These are phyloP conservation scores for Candolleomyces eurysporus DNA, from an alignment of 768 basidiomycete species.

Conservation along the genomic window DNA sequence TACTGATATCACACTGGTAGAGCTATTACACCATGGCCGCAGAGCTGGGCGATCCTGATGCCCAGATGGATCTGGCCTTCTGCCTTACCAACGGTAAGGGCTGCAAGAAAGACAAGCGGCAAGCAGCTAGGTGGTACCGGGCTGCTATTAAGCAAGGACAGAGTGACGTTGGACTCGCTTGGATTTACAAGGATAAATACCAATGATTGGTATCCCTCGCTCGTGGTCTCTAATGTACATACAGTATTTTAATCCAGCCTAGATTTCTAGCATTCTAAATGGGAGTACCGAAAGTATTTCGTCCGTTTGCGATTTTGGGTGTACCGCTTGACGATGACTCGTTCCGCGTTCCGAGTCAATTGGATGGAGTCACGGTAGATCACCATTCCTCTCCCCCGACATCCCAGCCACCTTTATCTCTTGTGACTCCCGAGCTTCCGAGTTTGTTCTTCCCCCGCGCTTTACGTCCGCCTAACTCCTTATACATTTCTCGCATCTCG, in stretches of 20 bases:
- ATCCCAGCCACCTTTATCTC: constrained; percentile 81
- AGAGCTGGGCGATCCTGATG: constrained; percentile 80
- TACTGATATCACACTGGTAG: constrained; percentile 29
- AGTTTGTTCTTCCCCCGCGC: constrained; percentile 71
- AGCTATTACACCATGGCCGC: constrained; percentile 86
- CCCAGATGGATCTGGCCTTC: constrained; percentile 83
- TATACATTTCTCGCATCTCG: constrained; percentile 91
- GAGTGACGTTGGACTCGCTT: constrained; percentile 82
- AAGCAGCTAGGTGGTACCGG: constrained; percentile 88
- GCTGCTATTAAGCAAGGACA: constrained; percentile 75
- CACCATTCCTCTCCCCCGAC: constrained; percentile 26
- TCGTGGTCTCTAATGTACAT: neutral
- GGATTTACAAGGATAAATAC: constrained; percentile 92
- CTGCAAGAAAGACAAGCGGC: constrained; percentile 84
- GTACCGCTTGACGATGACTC: neutral
- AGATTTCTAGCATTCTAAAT: too few relatives aligned
- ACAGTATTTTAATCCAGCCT: neutral
- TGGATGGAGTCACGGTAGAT: neutral
- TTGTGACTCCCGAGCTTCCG: constrained; percentile 52
- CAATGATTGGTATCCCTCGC: constrained; percentile 23
- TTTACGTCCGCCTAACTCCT: constrained; percentile 86
- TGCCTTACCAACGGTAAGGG: constrained; percentile 86
- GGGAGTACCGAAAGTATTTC: too few relatives aligned
- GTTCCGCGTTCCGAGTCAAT: neutral
- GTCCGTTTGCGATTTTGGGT: too few relatives aligned